Base-by-base conservation (phyloP, 1,139 yeast genomes). In the Lodderomyces orthopsilosis region DNA sequence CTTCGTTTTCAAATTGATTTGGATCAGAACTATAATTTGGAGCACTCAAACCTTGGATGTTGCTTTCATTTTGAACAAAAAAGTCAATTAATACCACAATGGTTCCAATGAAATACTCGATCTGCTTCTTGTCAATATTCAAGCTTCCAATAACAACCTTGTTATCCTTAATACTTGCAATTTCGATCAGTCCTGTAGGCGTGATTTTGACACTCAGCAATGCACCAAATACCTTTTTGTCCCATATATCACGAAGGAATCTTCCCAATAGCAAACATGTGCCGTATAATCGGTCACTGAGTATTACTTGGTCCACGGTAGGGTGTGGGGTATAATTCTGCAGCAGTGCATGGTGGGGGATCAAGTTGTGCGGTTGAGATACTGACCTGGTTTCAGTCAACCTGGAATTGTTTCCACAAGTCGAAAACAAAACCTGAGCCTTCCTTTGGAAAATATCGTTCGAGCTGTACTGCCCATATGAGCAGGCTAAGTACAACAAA, bases 271-370 rank as follows among this genome's bases (percentile, higher is more conserved):
- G 77, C 37, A 90, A 75, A 15, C 94, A 83, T n/a, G 90, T 78
- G 41, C 97, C 98, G 61, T 89, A 93, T 56, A 91, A 90, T 51
- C 97, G 73, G 52, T 96, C 96, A 65, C 96, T 87, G 50, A 93
- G 74, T 28, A 88, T 79, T 8, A 93, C 96, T 57, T 85, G 83
- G 51, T 85, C 90, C 38, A 84, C 74, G 27, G 71, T 61, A 2
- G 72, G 69, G 41, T 67, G 70, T 2, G 39, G 14, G 7, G 39
- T 14, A 18, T 18, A 13, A 9, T 22, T 14, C 10, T 30, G 27
- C 32, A n/a, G 22, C 14, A 36, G 37, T 35, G 48, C 52, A 30
- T 46, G 55, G 22, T 50, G 54, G n/a, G 50, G 47, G 21, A 43
- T 37, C 39, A 43, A 43, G 13, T 40, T 27, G 7, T 43, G 17